phyloP scores from a whole-genome alignment of 2,329 filamentous ascomycete species.

The Aspergillus fumigatiaffinis region DNA sequence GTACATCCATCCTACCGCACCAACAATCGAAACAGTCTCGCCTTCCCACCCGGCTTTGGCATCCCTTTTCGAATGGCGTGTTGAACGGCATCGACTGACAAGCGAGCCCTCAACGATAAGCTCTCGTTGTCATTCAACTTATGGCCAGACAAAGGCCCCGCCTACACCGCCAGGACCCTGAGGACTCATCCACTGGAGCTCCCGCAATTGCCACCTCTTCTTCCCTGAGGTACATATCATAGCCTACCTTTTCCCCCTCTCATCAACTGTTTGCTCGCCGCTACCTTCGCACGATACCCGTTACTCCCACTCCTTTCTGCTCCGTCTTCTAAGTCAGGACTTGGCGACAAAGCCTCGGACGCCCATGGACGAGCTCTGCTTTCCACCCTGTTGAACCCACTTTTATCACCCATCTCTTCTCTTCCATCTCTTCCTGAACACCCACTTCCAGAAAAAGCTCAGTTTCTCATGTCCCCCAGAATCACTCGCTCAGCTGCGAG shows the following conservation, averaged over 20 bases:
- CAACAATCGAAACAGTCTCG: constrained; percentile 8
- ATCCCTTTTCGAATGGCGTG: constrained; percentile 38
- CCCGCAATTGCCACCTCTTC: constrained; percentile 25
- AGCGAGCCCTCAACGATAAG: constrained; percentile 28
- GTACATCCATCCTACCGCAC: background rate
- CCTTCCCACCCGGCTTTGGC: constrained; percentile 20
- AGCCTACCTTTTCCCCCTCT: constrained; percentile 17
- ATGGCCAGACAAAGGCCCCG: constrained; percentile 46
- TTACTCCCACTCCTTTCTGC: background rate
- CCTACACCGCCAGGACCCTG: constrained; percentile 41
- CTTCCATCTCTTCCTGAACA: constrained; percentile 2
- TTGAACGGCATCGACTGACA: constrained; percentile 34
- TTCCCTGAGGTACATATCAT: constrained; percentile 35
- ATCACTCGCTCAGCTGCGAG: constrained; percentile 92
- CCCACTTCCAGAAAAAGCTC: constrained; percentile 23
- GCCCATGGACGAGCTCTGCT: background rate
- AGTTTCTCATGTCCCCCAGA: constrained; percentile 89
- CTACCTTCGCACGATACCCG: background rate
- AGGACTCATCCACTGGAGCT: constrained; percentile 37
- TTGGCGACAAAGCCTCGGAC: background rate
- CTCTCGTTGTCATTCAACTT: constrained; percentile 36
- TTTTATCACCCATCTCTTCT: constrained; percentile 7
- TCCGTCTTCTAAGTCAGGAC: background rate
- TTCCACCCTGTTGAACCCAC: constrained; percentile 2
- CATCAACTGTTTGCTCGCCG: background rate